These are phyloP conservation scores for Cucurbita maxima DNA, from an alignment of 306 rosid genomes.

Conservation along the genomic window DNA sequence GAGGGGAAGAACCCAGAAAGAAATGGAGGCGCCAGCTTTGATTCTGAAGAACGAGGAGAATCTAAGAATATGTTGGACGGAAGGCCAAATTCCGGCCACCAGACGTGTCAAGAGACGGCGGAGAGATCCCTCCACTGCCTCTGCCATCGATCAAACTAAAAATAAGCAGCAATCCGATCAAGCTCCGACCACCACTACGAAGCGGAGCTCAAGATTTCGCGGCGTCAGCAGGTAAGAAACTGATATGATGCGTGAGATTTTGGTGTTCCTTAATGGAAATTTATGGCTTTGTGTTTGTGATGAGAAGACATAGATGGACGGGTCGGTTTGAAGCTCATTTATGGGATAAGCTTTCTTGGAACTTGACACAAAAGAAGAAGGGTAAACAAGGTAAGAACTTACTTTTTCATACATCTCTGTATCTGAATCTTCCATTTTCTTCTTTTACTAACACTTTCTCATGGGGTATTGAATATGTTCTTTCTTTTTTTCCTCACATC, in stretches of 20 bases:
- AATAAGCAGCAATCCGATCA: conserved; percentile 17
- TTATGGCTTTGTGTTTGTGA: neutral
- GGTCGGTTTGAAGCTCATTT: conserved; percentile 89
- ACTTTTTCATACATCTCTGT: neutral
- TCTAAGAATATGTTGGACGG: conserved; percentile 9
- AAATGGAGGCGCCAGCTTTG: conserved; percentile 8
- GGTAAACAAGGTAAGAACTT: conserved; percentile 66
- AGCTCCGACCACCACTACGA: conserved; percentile 35
- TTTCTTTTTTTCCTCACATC: neutral
- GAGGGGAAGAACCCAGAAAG: neutral
- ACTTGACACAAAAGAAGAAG: conserved; percentile 78
- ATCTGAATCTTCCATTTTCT: neutral
- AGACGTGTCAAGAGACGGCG: conserved; percentile 35
- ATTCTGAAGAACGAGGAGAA: conserved; percentile 32
- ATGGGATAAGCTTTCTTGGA: conserved; percentile 95
- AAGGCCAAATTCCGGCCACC: conserved; percentile 17
- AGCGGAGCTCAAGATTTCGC: conserved; percentile 69
- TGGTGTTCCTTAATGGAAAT: neutral
- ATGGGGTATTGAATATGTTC: too few relatives aligned
- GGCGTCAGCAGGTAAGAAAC: conserved; percentile 55
- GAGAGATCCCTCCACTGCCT: conserved; percentile 17
- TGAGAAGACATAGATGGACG: conserved; percentile 73
- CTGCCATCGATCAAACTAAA: conserved; percentile 4
- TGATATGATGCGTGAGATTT: neutral
- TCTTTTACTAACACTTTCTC: neutral